Evolutionary conservation across 2,329 filamentous ascomycete species (phyloP), one percentile per base, ranked within the genome.

Genomic region (Hypoxylon sp.): DNA sequence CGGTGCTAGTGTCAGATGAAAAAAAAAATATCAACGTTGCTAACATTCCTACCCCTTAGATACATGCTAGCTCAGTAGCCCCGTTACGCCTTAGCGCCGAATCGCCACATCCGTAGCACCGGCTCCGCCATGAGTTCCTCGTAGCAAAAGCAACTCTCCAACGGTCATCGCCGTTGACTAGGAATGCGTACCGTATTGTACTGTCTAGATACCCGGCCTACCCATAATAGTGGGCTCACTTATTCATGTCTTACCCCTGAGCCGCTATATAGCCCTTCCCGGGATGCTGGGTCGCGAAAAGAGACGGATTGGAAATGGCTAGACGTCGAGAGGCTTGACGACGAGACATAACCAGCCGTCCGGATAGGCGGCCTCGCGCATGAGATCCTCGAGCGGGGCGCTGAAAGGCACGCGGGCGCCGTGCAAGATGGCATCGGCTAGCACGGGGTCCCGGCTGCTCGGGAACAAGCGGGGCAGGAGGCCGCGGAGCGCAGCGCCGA

Each of bases 281-380:
- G 9, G 18, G 17, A 10, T 21, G 21, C 17, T n/a, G 13, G 15
- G 13, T 17, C 3, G 4, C 33, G 13, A 20, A 18, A 9, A 8
- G 10, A 8, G 10, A 38, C 18, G 6, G 10, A 20, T 20, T n/a
- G 5, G 20, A 24, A 24, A 23, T 23, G 24, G 38, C 56, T 60
- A 73, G 3, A 72, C 63, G 37, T 73, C 70, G 70, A 92, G 80
- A 78, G 96, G 88, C 17, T 88, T 82, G 4, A 97, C 84, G 48
- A 92, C 90, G 37, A 97, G 75, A 73, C 92, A 91, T 21, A 97
- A 74, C 89, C 93, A 99, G 0, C 95, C 95, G 75, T 99, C 95
- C 0, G 92, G 87, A 78, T 97, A 98, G 1, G 91, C 87, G 3
- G 90, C 89, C 69, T 89, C 89, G 54, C 87, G 83, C 76, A 95